These are phyloP conservation scores for Solanum verrucosum DNA, from an alignment of 257 asterid genomes.

Conservation along the genomic window DNA sequence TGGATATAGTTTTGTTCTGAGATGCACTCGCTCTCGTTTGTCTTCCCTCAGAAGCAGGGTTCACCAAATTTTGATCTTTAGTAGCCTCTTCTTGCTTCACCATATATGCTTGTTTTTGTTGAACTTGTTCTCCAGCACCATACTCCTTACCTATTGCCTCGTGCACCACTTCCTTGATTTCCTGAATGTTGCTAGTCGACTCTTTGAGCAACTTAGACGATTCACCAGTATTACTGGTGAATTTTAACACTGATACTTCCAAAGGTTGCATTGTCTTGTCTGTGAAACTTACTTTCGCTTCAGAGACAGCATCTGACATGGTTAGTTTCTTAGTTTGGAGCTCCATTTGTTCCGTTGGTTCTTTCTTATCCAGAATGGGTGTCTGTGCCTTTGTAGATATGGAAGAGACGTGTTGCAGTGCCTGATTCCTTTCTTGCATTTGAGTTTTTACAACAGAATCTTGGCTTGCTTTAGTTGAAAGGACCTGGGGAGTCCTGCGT, in stretches of 20 bases:
- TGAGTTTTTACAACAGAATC: slow-evolving; percentile 1
- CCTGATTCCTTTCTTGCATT: slow-evolving; percentile 1
- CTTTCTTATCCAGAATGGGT: slow-evolving; percentile 10
- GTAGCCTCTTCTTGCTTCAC: slow-evolving; percentile 9
- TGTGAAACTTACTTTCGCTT: slow-evolving; percentile 3
- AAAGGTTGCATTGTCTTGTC: slow-evolving; percentile 12
- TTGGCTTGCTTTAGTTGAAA: slow-evolving; percentile 10
- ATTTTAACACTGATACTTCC: slow-evolving; percentile 4
- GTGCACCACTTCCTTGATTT: slow-evolving; percentile 20
- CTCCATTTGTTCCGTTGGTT: slow-evolving; percentile 3
- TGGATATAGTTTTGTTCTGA: slow-evolving; percentile 1
- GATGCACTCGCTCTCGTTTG: slow-evolving; percentile 9
- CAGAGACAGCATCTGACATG: background rate
- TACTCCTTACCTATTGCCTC: slow-evolving; percentile 9
- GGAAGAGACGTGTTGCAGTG: slow-evolving; percentile 12
- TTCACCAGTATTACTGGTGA: background rate
- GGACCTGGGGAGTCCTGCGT: slow-evolving; percentile 8
- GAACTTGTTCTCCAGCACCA: slow-evolving; percentile 10
- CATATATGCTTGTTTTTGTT: background rate
- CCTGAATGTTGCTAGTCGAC: background rate
- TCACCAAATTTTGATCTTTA: slow-evolving; percentile 9
- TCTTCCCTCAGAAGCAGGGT: slow-evolving; percentile 12
- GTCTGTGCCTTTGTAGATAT: slow-evolving; percentile 7
- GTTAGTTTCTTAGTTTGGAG: slow-evolving; percentile 14
- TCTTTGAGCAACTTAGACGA: background rate